phyloP scores from a whole-genome alignment of 805 yeast species.

The Ogataea paraovalis region DNA sequence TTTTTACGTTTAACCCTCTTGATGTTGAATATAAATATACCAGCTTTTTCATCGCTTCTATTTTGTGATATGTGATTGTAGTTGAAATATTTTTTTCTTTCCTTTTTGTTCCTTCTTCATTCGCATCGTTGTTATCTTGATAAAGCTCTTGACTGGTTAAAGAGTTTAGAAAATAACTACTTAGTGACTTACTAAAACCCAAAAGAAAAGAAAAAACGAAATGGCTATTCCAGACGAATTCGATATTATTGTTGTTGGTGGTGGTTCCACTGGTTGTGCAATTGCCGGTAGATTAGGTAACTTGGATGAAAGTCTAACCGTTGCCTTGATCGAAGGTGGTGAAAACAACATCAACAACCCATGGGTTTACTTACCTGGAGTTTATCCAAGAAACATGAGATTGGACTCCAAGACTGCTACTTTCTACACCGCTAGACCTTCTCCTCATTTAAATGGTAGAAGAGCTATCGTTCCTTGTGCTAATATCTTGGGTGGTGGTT shows the following conservation, averaged over 20 bases:
- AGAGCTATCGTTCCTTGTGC: slow-evolving; percentile 29
- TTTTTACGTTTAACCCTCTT: background rate
- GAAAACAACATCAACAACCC: slow-evolving; percentile 29
- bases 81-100: background rate
- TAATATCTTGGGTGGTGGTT: slow-evolving; percentile 29
- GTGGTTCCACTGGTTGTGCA: slow-evolving; percentile 28
- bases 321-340: slow-evolving; percentile 26
- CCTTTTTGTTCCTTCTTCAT: background rate
- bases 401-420: slow-evolving; percentile 29
- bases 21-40: background rate
- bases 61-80: background rate
- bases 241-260: slow-evolving; percentile 27
- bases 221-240: slow-evolving; percentile 29
- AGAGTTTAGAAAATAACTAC: too few relatives aligned
- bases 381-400: slow-evolving; percentile 30
- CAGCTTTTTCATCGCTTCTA: background rate
- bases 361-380: slow-evolving; percentile 29
- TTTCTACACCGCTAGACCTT: slow-evolving; percentile 26
- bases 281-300: slow-evolving; percentile 28
- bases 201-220: background rate
- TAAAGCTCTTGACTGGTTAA: too few relatives aligned
- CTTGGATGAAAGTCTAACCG: slow-evolving; percentile 23
- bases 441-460: slow-evolving; percentile 27
- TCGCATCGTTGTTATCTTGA: background rate
- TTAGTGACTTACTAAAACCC: too few relatives aligned